phyloP scores from a whole-genome alignment of 2,329 filamentous ascomycete species.

The Alternaria sp. region DNA sequence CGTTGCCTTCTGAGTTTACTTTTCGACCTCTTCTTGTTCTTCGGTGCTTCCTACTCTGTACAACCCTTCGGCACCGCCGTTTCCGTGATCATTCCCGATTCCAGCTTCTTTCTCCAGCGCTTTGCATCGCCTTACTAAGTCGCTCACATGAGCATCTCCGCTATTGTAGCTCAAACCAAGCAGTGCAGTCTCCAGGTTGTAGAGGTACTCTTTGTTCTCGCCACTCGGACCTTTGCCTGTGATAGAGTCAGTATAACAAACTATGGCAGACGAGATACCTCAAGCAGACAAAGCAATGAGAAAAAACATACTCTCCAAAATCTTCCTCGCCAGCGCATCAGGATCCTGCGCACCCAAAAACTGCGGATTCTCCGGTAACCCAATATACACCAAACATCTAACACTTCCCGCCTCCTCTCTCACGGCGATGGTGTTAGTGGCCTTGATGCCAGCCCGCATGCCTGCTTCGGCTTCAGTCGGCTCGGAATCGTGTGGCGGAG shows the following conservation, averaged over 20 bases:
- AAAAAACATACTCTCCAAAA: conserved; percentile 65
- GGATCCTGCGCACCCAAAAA: conserved; percentile 87
- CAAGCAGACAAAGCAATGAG: neutral
- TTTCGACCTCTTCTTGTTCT: conserved; percentile 68
- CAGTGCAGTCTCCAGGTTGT: conserved; percentile 78
- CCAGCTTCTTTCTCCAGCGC: conserved; percentile 59
- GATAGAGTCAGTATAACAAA: neutral
- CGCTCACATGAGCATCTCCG: conserved; percentile 82
- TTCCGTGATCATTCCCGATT: conserved; percentile 23
- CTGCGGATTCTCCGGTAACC: conserved; percentile 89
- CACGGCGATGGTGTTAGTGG: conserved; percentile 41
- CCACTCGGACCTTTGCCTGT: conserved; percentile 74
- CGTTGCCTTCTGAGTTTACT: conserved; percentile 26
- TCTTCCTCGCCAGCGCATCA: conserved; percentile 78
- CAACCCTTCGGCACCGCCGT: conserved; percentile 41
- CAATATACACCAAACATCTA: conserved; percentile 84
- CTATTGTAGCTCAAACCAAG: conserved; percentile 75
- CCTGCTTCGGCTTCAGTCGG: neutral
- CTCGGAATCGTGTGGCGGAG: neutral
- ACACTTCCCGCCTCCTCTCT: neutral
- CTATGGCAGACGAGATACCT: neutral
- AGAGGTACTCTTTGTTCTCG: conserved; percentile 87
- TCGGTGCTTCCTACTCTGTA: conserved; percentile 58
- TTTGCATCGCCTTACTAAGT: conserved; percentile 76
- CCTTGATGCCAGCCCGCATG: conserved; percentile 32